These are phyloP conservation scores for Neoscytalidium dimidiatum DNA, from an alignment of 2,329 filamentous ascomycete species.

Conservation along the genomic window DNA sequence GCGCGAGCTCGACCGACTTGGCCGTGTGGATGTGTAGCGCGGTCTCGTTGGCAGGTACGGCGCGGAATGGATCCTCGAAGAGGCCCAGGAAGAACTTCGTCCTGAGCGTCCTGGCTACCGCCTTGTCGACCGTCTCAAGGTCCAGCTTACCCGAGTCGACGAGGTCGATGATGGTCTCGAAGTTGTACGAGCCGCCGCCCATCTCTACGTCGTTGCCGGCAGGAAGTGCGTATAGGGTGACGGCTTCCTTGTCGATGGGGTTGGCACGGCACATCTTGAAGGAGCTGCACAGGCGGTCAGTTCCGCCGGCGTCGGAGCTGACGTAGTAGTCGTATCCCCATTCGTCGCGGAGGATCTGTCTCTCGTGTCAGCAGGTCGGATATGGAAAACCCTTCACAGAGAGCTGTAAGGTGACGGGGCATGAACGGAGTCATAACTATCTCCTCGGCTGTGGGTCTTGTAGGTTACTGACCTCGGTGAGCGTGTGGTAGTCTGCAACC, in stretches of 20 bases:
- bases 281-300: conserved; percentile 64
- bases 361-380: background rate
- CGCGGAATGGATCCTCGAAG: conserved; percentile 70
- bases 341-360: conserved; percentile 63
- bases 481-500: conserved; percentile 64
- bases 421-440: too few species aligned
- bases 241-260: conserved; percentile 65
- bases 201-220: conserved; percentile 75
- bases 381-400: conserved; percentile 28
- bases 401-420: background rate
- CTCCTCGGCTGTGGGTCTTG: too few species aligned
- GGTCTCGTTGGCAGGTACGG: conserved; percentile 57
- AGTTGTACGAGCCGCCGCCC: conserved; percentile 75
- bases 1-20: conserved; percentile 60
- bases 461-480: conserved; percentile 48
- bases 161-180: conserved; percentile 65
- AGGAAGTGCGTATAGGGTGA: conserved; percentile 64
- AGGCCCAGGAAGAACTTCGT: conserved; percentile 71
- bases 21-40: conserved; percentile 63
- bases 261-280: conserved; percentile 65
- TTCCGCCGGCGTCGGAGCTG: conserved; percentile 68
- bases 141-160: conserved; percentile 63
- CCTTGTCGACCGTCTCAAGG: conserved; percentile 62
- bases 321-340: conserved; percentile 74
- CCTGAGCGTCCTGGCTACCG: conserved; percentile 65